A percentile compares a stretch with the other conserved stretches of the same genome.
phyloP scores from a whole-genome alignment of 495 filamentous ascomycete genomes.

The Jackrogersella minutella region DNA sequence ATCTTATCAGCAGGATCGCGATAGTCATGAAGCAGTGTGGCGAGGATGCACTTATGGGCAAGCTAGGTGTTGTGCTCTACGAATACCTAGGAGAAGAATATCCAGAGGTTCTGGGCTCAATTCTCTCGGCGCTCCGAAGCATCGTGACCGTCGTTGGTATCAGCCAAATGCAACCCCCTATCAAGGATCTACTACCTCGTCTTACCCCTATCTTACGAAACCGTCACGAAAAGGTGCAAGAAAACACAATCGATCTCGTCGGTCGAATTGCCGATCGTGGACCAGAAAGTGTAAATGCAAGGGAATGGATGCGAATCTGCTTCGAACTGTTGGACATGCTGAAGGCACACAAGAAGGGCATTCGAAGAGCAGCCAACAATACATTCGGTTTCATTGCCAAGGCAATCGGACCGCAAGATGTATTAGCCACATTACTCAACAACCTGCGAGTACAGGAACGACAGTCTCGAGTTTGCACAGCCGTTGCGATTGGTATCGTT shows the following conservation, averaged over 20 bases:
- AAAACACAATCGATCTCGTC: constrained; percentile 99
- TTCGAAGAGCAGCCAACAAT: constrained; percentile 98
- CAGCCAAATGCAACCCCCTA: constrained; percentile 98
- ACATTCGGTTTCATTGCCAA: constrained; percentile 99
- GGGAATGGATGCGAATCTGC: constrained; percentile 99
- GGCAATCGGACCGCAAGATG: constrained; percentile 97
- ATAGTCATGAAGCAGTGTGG: constrained; percentile 99
- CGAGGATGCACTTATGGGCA: constrained; percentile 94
- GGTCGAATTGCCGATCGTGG: constrained; percentile 98
- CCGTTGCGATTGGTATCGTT: constrained; percentile 99
- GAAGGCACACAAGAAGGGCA: constrained; percentile 99
- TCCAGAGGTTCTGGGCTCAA: constrained; percentile 96
- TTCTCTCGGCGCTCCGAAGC: constrained; percentile 90
- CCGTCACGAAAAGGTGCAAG: constrained; percentile 99
- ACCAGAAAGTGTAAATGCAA: constrained; percentile 91
- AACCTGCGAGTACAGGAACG: constrained; percentile 97
- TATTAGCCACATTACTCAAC: constrained; percentile 93
- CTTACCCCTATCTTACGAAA: constrained; percentile 97
- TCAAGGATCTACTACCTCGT: constrained; percentile 93
- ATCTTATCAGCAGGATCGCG: constrained; percentile 94
- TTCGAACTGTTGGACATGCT: constrained; percentile 99
- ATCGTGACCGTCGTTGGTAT: constrained; percentile 99
- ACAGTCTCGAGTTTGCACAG: constrained; percentile 97
- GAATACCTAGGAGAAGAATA: constrained; percentile 99
- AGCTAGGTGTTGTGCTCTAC: constrained; percentile 95